A percentile compares a stretch with the other conserved stretches of the same genome.
Conservation (phyloP, 192 early-diverging fungal species). For the Gryganskiella cystojenkinii region DNA sequence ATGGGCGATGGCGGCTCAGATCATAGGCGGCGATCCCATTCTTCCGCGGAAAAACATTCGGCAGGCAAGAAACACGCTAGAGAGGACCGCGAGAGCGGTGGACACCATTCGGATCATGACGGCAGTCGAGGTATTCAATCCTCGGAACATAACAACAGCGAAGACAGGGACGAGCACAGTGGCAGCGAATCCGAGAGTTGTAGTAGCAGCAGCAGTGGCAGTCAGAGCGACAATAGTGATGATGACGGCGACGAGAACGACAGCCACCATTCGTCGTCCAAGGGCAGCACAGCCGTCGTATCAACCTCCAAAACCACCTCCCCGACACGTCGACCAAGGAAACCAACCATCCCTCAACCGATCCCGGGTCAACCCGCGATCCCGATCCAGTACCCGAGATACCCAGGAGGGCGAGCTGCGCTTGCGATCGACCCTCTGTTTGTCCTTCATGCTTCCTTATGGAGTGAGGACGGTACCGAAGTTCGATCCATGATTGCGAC, state of each 20-base stretch:
- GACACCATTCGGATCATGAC: too few species aligned
- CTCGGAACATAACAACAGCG: not conserved
- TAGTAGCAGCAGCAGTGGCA: not conserved
- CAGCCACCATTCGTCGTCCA: too few species aligned
- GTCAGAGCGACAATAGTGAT: not conserved
- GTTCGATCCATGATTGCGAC: slow-evolving; percentile 72
- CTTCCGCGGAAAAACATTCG: too few species aligned
- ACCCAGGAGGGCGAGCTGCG: not conserved
- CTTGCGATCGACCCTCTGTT: slow-evolving; percentile 66
- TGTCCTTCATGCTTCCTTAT: slow-evolving; percentile 69
- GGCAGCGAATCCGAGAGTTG: not conserved
- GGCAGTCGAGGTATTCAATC: too few species aligned
- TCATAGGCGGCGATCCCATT: not conserved
- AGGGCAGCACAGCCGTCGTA: too few species aligned
- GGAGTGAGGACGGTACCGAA: slow-evolving; percentile 65
- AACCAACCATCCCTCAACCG: not conserved
- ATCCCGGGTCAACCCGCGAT: slow-evolving; percentile 3
- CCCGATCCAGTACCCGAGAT: not conserved
- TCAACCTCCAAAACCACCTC: too few species aligned
- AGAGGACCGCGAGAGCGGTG: too few species aligned
- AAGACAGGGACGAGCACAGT: not conserved
- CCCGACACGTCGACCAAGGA: too few species aligned
- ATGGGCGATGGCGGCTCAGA: not conserved
- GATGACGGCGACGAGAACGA: too few species aligned
- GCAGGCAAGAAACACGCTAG: too few species aligned